Evolutionary conservation across 345 rosid genomes (phyloP), one percentile per base, ranked within the genome.

Genomic region (Euphorbia tirucalli): DNA sequence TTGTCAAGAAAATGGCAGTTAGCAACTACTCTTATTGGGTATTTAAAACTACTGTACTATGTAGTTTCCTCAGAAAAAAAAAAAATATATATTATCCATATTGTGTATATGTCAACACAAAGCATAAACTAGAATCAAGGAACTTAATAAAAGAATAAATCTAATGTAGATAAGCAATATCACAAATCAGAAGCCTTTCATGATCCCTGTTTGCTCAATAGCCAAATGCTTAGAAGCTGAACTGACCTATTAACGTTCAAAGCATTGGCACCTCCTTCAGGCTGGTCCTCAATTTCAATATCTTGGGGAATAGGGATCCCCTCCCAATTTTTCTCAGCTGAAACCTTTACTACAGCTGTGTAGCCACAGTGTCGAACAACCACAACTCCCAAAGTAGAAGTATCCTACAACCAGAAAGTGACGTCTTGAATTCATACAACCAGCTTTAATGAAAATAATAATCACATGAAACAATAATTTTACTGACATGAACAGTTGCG

Each of bases 191-290:
- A 10, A 32, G 69, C n/a, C 28, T 21, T 75, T 31, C 66, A 32
- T 55, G 27, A 19, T 28, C 46, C 55, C 41, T 25, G 46, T 74
- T 62, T 70, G 74, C 15, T 68, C 66, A 71, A 41, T 56, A 64
- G n/a, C 22, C 66, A 56, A 30, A 22, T 18, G 59, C 52, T 44
- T 57, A 41, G 25, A n/a, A 52, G 49, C 75, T 61, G 44, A 59
- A 56, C 83, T 62, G 55, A 85, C 82, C 82, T 78, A 46, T 78
- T 78, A 57, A 71, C 75, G 32, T 78, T 78, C 72, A 78, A 66
- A 35, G 78, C 75, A 74, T 74, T 78, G 44, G 82, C 75, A 25
- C 82, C 82, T 74, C 78, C 82, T 70, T 65, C 82, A 58, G 78
- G 75, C 71, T 78, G 78, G 50, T 74, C 82, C 56, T 78, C 78